Evolutionary conservation across 2,329 filamentous ascomycete genomes (phyloP), one percentile per base, ranked within the genome.

Genomic region (Colletotrichum acutatum): DNA sequence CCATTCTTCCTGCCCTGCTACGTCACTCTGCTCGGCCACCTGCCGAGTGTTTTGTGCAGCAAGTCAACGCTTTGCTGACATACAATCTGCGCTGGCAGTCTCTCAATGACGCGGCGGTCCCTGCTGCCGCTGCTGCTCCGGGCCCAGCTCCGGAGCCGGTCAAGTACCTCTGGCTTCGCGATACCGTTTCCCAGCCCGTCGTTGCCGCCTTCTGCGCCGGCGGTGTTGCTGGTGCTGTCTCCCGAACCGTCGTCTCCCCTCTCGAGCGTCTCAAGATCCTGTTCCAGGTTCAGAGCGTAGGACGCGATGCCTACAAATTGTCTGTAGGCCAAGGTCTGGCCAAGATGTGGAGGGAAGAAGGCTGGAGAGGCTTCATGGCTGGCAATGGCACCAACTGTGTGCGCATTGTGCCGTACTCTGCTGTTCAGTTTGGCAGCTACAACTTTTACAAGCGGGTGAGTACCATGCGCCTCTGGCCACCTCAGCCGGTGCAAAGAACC

Each of bases 351-450:
- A 92, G 88, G 78, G 97, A 99, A 81, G 97, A 99, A 84, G 97
- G 97, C 67, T 98, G 95, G 95, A 92, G 91, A 82, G 97, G 97
- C 0, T 97, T 98, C 83, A 97, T 99, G 95, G 91, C 95, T 76
- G 97, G 97, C 65, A 99, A 99, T 82, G 97, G 97, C 75, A 98
- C 95, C 74, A 99, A 99, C 83, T 99, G 97, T 87, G 94, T 99
- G 78, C 94, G 97, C 74, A 99, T 99, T 77, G 95, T 99, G 65
- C 97, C 97, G 5, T 99, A 99, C 83, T 98, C 96, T 62, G 97
- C 97, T 12, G 97, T 98, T 53, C 97, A 99, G 80, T 99, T 99
- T 83, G 96, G 96, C 77, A 97, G 95, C 80, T 99, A 98, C 86
- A 98, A 97, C 82, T 91, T 98, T 77, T 99, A 99, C 85, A 98